phyloP scores from a whole-genome alignment of 2,329 filamentous ascomycete genomes.

The Dendryphion nanum region DNA sequence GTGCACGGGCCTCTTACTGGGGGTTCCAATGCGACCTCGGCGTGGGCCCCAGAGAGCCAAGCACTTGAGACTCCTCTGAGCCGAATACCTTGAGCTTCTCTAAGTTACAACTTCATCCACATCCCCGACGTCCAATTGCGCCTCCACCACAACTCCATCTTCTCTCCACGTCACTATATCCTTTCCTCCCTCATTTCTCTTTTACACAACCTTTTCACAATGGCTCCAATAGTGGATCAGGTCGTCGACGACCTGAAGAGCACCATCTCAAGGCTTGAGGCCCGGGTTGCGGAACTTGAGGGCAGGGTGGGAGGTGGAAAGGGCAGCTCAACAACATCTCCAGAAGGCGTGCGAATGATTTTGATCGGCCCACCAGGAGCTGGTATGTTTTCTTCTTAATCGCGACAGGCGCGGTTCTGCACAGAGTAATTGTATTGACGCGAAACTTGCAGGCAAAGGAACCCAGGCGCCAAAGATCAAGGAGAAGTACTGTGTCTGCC shows the following conservation, averaged over 20 bases:
- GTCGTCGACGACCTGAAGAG: conserved; percentile 77
- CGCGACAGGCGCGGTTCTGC: conserved; percentile 1
- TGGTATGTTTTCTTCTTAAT: conserved; percentile 59
- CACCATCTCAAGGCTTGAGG: conserved; percentile 79
- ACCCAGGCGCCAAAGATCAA: conserved; percentile 98
- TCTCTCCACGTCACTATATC: conserved; percentile 3
- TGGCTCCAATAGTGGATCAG: conserved; percentile 86
- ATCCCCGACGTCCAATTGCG: conserved; percentile 14
- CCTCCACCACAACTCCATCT: conserved; percentile 10
- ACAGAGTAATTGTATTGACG: conserved; percentile 21
- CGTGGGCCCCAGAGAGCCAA: too few species aligned
- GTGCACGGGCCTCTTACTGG: too few species aligned
- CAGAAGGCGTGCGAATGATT: conserved; percentile 84
- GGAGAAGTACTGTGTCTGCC: conserved; percentile 96
- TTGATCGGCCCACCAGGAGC: conserved; percentile 96
- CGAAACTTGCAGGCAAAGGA: conserved; percentile 74
- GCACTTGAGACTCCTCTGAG: too few species aligned
- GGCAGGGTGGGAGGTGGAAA: conserved; percentile 55
- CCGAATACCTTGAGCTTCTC: too few species aligned
- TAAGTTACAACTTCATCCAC: conserved; percentile 8
- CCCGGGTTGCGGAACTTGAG: conserved; percentile 83
- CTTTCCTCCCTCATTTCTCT: conserved; percentile 9
- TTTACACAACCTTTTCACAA: conserved; percentile 44
- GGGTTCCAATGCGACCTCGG: too few species aligned
- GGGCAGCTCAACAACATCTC: conserved; percentile 37